phyloP scores from a whole-genome alignment of 2,329 filamentous ascomycete species.

The Sporothrix phasma region DNA sequence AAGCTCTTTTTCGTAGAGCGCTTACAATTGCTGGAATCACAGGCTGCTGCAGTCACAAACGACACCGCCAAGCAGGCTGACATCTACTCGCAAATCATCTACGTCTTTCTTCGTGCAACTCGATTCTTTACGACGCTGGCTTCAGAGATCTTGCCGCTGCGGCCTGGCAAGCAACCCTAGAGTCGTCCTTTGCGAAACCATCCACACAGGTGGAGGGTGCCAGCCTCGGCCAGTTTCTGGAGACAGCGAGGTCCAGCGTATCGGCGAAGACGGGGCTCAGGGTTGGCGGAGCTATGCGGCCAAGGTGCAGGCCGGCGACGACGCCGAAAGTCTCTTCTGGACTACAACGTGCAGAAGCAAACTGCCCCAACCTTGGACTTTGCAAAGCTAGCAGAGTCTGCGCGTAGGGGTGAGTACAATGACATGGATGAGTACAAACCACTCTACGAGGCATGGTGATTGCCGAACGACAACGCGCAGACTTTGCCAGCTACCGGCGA shows the following conservation, averaged over 20 bases:
- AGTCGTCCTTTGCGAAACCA: slow-evolving; percentile 57
- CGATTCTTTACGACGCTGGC: slow-evolving; percentile 66
- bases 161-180: slow-evolving; percentile 74
- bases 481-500: slow-evolving; percentile 52
- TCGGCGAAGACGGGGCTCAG: slow-evolving; percentile 61
- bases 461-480: slow-evolving; percentile 42
- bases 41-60: slow-evolving; percentile 4
- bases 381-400: neutral
- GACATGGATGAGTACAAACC: slow-evolving; percentile 15
- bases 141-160: slow-evolving; percentile 68
- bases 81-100: slow-evolving; percentile 40
- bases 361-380: slow-evolving; percentile 12
- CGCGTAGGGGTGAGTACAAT: slow-evolving; percentile 18
- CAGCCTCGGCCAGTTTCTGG: slow-evolving; percentile 53
- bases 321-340: slow-evolving; percentile 5
- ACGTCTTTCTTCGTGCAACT: slow-evolving; percentile 67
- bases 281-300: slow-evolving; percentile 55
- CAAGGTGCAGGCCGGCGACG: slow-evolving; percentile 24
- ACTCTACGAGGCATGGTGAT: slow-evolving; percentile 39
- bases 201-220: slow-evolving; percentile 5
- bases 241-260: slow-evolving; percentile 71
- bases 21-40: slow-evolving; percentile 31
- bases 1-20: slow-evolving; percentile 51
- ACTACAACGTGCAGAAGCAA: neutral
- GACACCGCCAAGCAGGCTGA: slow-evolving; percentile 1